Conservation (phyloP, 106 monocot species). For the Dactylorhiza incarnata region DNA sequence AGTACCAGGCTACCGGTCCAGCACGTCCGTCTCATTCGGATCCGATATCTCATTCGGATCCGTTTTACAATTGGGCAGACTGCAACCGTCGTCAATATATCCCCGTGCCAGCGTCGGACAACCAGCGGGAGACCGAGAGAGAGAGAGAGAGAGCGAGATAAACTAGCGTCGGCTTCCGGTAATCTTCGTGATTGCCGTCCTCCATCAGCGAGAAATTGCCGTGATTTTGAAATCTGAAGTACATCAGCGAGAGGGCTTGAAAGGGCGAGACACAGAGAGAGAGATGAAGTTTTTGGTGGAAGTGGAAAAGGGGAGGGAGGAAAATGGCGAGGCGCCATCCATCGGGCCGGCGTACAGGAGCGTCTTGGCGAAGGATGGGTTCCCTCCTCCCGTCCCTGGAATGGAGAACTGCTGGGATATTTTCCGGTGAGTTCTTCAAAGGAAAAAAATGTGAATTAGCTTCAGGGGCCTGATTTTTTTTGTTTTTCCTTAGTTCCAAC, state of each 20-base stretch:
- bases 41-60: no score
- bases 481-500: no score
- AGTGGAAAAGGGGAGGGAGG: constrained; percentile 51
- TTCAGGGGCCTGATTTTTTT: neutral
- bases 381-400: constrained; percentile 45
- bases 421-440: constrained; percentile 42
- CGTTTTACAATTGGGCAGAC: no score
- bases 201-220: neutral
- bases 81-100: no score
- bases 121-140: neutral
- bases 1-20: no score
- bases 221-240: neutral
- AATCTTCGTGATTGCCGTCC: neutral
- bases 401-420: constrained; percentile 83
- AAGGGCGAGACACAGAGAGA: neutral
- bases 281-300: constrained; percentile 72
- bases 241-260: neutral
- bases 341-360: constrained; percentile 77
- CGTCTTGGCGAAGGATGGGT: constrained; percentile 83
- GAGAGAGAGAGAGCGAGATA: neutral
- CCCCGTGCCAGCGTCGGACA: no score
- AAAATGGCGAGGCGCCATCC: constrained; percentile 37
- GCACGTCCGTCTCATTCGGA: no score
- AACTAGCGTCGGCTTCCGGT: neutral
- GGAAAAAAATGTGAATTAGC: neutral